Percentiles rank a stretch among this genome's conserved stretches.
Conservation (phyloP, 768 basidiomycete species). For the Atractiella rhizophila region DNA sequence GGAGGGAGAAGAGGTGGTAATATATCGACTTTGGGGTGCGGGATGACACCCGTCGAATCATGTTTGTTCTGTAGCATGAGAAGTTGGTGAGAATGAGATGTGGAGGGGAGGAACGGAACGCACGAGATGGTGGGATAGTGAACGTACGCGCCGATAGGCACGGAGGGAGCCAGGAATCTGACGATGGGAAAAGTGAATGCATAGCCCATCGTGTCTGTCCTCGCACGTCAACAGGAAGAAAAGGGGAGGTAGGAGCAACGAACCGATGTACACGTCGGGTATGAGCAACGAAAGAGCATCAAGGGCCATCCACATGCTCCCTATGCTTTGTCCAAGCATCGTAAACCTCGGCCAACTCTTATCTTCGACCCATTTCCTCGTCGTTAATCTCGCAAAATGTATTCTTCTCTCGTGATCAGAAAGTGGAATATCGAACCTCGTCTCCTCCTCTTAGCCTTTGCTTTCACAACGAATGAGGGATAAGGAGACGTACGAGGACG, state of each 20-base stretch:
- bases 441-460: background rate
- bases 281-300: slow-evolving; percentile 49
- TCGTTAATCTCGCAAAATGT: slow-evolving; percentile 55
- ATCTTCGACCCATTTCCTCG: slow-evolving; percentile 50
- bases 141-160: slow-evolving; percentile 68
- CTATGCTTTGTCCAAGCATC: slow-evolving; percentile 67
- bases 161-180: slow-evolving; percentile 30
- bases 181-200: slow-evolving; percentile 76
- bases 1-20: slow-evolving; percentile 62
- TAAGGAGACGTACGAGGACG: slow-evolving; percentile 37
- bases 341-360: slow-evolving; percentile 72
- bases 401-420: slow-evolving; percentile 28
- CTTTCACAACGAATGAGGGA: background rate
- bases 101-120: background rate
- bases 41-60: slow-evolving; percentile 47
- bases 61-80: slow-evolving; percentile 37
- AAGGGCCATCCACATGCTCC: slow-evolving; percentile 56
- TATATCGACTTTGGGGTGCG: slow-evolving; percentile 32
- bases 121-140: slow-evolving; percentile 72
- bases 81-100: background rate
- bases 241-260: slow-evolving; percentile 11
- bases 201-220: slow-evolving; percentile 84
- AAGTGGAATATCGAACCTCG: background rate
- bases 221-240: background rate
- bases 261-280: slow-evolving; percentile 78